phyloP scores from a whole-genome alignment of 805 yeast genomes.

The Blastobotrys attinorum region DNA sequence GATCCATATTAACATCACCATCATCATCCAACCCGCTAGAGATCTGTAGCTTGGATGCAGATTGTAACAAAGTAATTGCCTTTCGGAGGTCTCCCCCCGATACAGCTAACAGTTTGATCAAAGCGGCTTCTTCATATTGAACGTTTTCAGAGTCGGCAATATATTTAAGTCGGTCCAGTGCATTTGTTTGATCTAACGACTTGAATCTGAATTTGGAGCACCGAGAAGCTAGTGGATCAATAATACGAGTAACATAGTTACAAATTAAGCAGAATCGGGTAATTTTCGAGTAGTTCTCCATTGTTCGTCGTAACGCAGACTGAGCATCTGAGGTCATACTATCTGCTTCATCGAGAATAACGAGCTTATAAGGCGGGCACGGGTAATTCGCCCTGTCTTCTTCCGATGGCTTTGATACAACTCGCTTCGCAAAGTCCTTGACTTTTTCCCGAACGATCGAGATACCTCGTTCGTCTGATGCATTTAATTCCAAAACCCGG shows the following conservation, averaged over 20 bases:
- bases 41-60: conserved; percentile 53
- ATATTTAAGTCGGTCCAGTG: conserved; percentile 55
- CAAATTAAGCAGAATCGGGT: conserved; percentile 93
- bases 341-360: conserved; percentile 89
- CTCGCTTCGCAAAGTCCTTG: conserved; percentile 84
- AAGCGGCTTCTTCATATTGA: conserved; percentile 39
- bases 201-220: conserved; percentile 93
- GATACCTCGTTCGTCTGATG: conserved; percentile 95
- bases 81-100: conserved; percentile 88
- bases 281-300: conserved; percentile 75
- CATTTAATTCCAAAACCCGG: conserved; percentile 91
- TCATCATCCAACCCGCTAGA: conserved; percentile 21
- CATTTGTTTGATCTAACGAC: conserved; percentile 62
- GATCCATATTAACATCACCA: conserved; percentile 29
- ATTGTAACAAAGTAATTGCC: conserved; percentile 85
- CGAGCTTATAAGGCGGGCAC: conserved; percentile 93
- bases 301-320: conserved; percentile 86
- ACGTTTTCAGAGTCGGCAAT: conserved; percentile 49
- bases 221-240: conserved; percentile 93
- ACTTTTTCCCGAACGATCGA: conserved; percentile 97
- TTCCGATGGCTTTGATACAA: conserved; percentile 70
- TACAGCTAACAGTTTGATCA: conserved; percentile 58
- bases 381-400: conserved; percentile 71
- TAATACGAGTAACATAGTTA: conserved; percentile 92
- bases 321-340: conserved; percentile 88